These are phyloP conservation scores for Xanthoconium separans DNA, from an alignment of 1,284 basidiomycete species.

Conservation along the genomic window DNA sequence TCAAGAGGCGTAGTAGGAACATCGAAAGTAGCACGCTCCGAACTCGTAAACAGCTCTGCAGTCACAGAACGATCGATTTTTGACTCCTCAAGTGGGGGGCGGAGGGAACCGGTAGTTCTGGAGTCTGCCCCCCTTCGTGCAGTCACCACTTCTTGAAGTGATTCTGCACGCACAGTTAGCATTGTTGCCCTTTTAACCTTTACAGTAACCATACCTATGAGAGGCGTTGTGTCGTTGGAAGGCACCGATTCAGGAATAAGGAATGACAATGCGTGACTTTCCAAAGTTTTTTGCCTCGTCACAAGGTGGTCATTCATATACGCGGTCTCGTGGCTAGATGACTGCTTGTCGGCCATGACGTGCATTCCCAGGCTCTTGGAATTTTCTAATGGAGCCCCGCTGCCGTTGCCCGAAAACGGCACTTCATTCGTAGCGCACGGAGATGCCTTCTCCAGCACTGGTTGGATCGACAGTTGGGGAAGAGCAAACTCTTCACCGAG, in stretches of 20 bases:
- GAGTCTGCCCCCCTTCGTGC: slow-evolving; percentile 13
- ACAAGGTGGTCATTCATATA: slow-evolving; percentile 18
- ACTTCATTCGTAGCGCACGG: slow-evolving; percentile 10
- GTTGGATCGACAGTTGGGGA: slow-evolving; percentile 19
- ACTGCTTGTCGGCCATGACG: slow-evolving; percentile 15
- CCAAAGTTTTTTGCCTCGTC: slow-evolving; percentile 4
- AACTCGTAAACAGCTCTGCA: slow-evolving; percentile 6
- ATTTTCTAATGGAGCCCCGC: slow-evolving; percentile 18
- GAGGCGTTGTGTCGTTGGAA: slow-evolving; percentile 5
- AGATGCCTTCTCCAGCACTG: slow-evolving; percentile 24
- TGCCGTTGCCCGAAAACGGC: slow-evolving; percentile 9
- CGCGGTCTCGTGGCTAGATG: slow-evolving; percentile 21
- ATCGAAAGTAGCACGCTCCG: slow-evolving; percentile 10
- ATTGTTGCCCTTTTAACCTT: neutral
- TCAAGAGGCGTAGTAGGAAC: slow-evolving; percentile 6
- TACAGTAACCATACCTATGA: slow-evolving; percentile 17
- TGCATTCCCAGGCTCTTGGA: slow-evolving; percentile 22
- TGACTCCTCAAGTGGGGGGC: slow-evolving; percentile 4
- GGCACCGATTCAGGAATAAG: slow-evolving; percentile 6
- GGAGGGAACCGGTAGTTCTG: slow-evolving; percentile 2
- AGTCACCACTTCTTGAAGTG: slow-evolving; percentile 7
- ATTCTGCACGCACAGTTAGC: slow-evolving; percentile 21
- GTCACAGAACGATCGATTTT: slow-evolving; percentile 5
- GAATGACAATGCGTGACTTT: slow-evolving; percentile 7
- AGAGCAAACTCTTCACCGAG: slow-evolving; percentile 20